Conservation (phyloP, 2,329 filamentous ascomycete species). For the Zymoseptoria pseudotritici region DNA sequence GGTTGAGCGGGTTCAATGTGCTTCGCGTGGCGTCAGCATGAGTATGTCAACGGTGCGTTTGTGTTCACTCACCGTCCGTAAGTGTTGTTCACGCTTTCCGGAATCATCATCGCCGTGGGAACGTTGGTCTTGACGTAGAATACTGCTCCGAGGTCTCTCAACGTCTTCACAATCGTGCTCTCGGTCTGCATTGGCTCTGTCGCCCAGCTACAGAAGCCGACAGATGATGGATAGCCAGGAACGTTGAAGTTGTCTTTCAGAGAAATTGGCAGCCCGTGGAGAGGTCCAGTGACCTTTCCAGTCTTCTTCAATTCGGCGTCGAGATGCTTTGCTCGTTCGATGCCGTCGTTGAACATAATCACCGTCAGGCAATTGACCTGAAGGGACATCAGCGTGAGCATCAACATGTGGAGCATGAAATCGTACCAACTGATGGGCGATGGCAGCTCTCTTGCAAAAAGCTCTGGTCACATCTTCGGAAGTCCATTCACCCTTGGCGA, state of each 20-base stretch:
- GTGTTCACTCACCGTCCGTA: constrained; percentile 44
- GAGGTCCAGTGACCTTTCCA: constrained; percentile 48
- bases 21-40: neutral
- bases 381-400: neutral
- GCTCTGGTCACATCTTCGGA: constrained; percentile 46
- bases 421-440: constrained; percentile 48
- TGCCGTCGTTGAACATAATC: constrained; percentile 48
- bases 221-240: constrained; percentile 50
- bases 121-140: constrained; percentile 66
- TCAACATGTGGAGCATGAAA: neutral
- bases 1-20: constrained; percentile 52
- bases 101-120: constrained; percentile 63
- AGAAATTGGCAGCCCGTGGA: constrained; percentile 60
- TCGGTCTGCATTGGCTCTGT: constrained; percentile 51
- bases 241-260: constrained; percentile 68
- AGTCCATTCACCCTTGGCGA: constrained; percentile 40
- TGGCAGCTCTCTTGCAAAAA: constrained; percentile 49
- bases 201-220: constrained; percentile 58
- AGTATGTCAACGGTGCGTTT: constrained; percentile 34
- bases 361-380: constrained; percentile 56
- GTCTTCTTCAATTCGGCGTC: constrained; percentile 44
- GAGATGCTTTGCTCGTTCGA: constrained; percentile 44
- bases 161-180: constrained; percentile 50
- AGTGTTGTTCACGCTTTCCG: constrained; percentile 58
- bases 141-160: constrained; percentile 55